Evolutionary conservation across 257 asterid species (phyloP).

Genomic region (Hygrophila difformis): DNA sequence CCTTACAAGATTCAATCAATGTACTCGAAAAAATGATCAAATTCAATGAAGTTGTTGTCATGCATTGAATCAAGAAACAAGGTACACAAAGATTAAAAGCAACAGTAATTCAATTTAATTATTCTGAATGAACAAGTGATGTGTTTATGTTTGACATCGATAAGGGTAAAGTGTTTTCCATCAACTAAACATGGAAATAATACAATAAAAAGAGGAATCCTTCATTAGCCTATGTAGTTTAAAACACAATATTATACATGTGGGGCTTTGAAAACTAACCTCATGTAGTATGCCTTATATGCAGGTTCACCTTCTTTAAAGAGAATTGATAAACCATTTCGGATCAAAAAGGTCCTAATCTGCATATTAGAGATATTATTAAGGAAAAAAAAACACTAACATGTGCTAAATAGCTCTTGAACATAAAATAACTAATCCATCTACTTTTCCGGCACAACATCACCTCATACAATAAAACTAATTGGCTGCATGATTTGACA

Average conservation of each 20-base stretch:
- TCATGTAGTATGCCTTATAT: slow-evolving; percentile 79
- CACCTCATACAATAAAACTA: not conserved
- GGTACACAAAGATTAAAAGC: too few species aligned
- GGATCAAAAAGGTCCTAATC: slow-evolving; percentile 82
- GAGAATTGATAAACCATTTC: slow-evolving; percentile 85
- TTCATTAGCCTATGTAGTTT: too few species aligned
- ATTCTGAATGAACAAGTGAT: too few species aligned
- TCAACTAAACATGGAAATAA: too few species aligned
- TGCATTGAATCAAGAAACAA: too few species aligned
- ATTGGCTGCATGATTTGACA: slow-evolving; percentile 5
- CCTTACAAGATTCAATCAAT: too few species aligned
- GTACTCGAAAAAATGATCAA: too few species aligned
- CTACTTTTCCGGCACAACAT: not conserved
- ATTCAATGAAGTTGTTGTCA: too few species aligned
- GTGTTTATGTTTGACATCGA: not conserved
- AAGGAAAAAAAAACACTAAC: slow-evolving; percentile 16
- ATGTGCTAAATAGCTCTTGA: slow-evolving; percentile 5
- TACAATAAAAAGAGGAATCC: too few species aligned
- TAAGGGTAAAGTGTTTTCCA: too few species aligned
- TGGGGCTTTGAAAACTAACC: slow-evolving; percentile 33
- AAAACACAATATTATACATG: not conserved
- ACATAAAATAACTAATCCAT: not conserved
- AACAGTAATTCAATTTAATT: too few species aligned
- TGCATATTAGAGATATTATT: slow-evolving; percentile 26
- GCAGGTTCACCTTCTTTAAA: slow-evolving; percentile 91